Evolutionary conservation across 164 flowering plant species (phyloP).

Genomic region (Sedum album): DNA sequence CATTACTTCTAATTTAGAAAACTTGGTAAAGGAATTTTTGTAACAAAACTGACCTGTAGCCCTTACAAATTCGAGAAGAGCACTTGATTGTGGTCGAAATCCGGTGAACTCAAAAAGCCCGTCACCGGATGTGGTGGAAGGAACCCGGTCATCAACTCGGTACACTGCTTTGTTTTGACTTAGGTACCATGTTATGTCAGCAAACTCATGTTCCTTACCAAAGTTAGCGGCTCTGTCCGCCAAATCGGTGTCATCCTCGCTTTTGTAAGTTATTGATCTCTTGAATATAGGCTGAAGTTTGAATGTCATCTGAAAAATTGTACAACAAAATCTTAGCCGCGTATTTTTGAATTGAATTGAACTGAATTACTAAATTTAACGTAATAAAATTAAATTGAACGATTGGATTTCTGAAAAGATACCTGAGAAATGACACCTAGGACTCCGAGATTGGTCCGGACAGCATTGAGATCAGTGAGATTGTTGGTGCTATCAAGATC

Average conservation of each 20-base stretch:
- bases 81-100: constrained; percentile 36
- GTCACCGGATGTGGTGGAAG: constrained; percentile 32
- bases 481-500: constrained; percentile 15
- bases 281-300: constrained; percentile 54
- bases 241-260: constrained; percentile 37
- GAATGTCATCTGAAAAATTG: constrained; percentile 37
- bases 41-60: constrained; percentile 25
- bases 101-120: constrained; percentile 35
- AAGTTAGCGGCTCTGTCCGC: constrained; percentile 35
- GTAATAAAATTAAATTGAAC: not conserved
- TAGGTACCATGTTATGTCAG: constrained; percentile 41
- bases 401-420: not conserved
- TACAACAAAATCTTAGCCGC: not conserved
- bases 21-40: not conserved
- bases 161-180: constrained; percentile 41
- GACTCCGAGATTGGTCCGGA: constrained; percentile 60
- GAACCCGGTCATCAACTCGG: constrained; percentile 46
- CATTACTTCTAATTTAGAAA: not conserved
- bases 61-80: constrained; percentile 25
- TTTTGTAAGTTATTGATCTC: constrained; percentile 36
- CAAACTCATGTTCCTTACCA: constrained; percentile 54
- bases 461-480: constrained; percentile 40
- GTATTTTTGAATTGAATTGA: no score
- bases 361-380: no score
- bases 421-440: constrained; percentile 84